Evolutionary conservation across 257 asterid genomes (phyloP).

Genomic region (Ehretia macrophylla): DNA sequence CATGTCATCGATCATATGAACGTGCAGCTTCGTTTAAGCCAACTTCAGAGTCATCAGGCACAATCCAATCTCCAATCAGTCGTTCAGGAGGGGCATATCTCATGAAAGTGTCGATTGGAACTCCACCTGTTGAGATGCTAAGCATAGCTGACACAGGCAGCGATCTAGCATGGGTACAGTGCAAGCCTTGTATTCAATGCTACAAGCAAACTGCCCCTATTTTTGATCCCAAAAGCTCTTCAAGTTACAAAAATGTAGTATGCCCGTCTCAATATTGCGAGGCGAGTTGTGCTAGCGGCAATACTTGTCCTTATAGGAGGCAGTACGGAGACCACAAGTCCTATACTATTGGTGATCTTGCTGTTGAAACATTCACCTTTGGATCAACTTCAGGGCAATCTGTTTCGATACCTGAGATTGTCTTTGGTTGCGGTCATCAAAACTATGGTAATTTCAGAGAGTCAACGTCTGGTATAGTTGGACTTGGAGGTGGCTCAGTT

Average conservation of each 20-base stretch:
- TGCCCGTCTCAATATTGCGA: constrained; percentile 30
- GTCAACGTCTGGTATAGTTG: constrained; percentile 43
- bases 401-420: constrained; percentile 23
- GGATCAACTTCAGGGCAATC: constrained; percentile 9
- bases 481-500: constrained; percentile 46
- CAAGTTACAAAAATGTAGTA: constrained; percentile 16
- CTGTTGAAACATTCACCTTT: constrained; percentile 39
- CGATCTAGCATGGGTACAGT: constrained; percentile 60
- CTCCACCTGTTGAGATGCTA: constrained; percentile 37
- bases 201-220: constrained; percentile 41
- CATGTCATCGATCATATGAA: constrained; percentile 31
- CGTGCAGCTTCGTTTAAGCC: constrained; percentile 26
- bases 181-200: constrained; percentile 44
- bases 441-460: constrained; percentile 36
- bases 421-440: constrained; percentile 51
- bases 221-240: constrained; percentile 32
- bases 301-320: constrained; percentile 26
- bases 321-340: constrained; percentile 41
- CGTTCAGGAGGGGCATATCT: constrained; percentile 38
- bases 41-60: neutral
- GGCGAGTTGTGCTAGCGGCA: constrained; percentile 9
- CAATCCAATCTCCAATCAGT: constrained; percentile 8
- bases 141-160: constrained; percentile 65
- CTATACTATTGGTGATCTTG: constrained; percentile 32
- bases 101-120: constrained; percentile 42